Percentiles rank a stretch among this genome's conserved stretches.
phyloP scores from a whole-genome alignment of 78 protist genomes.

The Dictyostelium firmibasis region DNA sequence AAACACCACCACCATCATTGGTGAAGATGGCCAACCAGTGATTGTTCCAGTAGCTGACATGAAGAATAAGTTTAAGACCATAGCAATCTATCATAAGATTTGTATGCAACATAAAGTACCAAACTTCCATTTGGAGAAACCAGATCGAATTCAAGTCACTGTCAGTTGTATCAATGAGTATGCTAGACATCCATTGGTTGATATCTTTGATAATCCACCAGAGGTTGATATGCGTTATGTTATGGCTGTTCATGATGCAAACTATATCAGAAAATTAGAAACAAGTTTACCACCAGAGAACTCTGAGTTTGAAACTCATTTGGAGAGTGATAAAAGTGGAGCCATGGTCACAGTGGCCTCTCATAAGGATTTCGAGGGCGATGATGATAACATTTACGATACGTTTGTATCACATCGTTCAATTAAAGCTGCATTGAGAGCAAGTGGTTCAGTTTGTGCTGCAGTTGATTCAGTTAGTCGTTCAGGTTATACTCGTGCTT shows the following conservation, averaged over 20 bases:
- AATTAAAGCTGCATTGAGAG: slow-evolving; percentile 75
- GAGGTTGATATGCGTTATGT: slow-evolving; percentile 57
- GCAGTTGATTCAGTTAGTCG: slow-evolving; percentile 80
- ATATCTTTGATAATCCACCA: slow-evolving; percentile 49
- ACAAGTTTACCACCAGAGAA: slow-evolving; percentile 57
- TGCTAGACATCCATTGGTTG: slow-evolving; percentile 28
- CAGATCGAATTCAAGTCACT: slow-evolving; percentile 70
- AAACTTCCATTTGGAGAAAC: slow-evolving; percentile 75
- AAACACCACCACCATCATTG: not conserved
- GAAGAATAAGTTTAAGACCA: slow-evolving; percentile 36
- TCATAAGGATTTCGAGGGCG: slow-evolving; percentile 40
- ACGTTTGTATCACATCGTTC: slow-evolving; percentile 79
- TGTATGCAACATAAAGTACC: slow-evolving; percentile 79
- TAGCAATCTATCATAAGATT: slow-evolving; percentile 44
- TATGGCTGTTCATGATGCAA: slow-evolving; percentile 79
- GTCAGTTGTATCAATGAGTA: slow-evolving; percentile 39
- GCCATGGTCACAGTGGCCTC: slow-evolving; percentile 29
- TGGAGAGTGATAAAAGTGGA: slow-evolving; percentile 54
- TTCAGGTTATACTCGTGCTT: slow-evolving; percentile 39
- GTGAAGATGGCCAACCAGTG: not conserved
- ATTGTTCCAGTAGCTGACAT: not conserved
- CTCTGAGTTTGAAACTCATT: slow-evolving; percentile 52
- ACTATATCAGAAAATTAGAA: slow-evolving; percentile 60
- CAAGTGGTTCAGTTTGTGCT: slow-evolving; percentile 81
- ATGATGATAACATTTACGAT: slow-evolving; percentile 74